Evolutionary conservation across 495 filamentous ascomycete species (phyloP).

Genomic region (Diplogelasinospora grovesii): DNA sequence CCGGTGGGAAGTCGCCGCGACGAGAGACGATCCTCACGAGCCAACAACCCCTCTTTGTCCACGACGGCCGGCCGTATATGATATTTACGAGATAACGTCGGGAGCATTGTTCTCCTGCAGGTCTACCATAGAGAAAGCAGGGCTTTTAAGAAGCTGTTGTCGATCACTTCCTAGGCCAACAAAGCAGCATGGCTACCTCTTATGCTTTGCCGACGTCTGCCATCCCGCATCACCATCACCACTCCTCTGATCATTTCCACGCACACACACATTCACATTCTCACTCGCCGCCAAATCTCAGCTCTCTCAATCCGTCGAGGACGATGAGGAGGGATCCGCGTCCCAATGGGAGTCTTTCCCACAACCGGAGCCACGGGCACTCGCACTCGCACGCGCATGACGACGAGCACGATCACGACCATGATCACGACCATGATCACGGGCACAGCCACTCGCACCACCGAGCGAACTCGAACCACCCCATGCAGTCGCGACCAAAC

Average conservation of each 20-base stretch:
- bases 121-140: background rate
- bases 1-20: too few relatives aligned
- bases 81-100: constrained; percentile 6
- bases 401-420: constrained; percentile 33
- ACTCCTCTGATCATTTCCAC: constrained; percentile 27
- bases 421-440: constrained; percentile 24
- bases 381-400: constrained; percentile 23
- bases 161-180: background rate
- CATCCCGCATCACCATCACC: constrained; percentile 38
- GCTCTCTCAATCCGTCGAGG: constrained; percentile 15
- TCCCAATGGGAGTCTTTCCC: constrained; percentile 16
- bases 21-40: too few relatives aligned
- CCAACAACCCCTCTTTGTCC: constrained; percentile 3
- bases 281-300: constrained; percentile 22
- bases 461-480: constrained; percentile 26
- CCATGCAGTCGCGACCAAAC: constrained; percentile 28
- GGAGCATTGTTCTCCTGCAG: constrained; percentile 19
- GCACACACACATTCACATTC: constrained; percentile 35
- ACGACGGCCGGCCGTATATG: constrained; percentile 8
- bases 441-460: constrained; percentile 27
- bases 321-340: constrained; percentile 16
- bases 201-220: constrained; percentile 46
- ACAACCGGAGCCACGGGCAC: constrained; percentile 19
- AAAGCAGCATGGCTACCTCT: constrained; percentile 37
- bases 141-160: background rate